Base-by-base conservation (phyloP, 192 early-diverging fungal genomes). In the Backusella westeae region DNA sequence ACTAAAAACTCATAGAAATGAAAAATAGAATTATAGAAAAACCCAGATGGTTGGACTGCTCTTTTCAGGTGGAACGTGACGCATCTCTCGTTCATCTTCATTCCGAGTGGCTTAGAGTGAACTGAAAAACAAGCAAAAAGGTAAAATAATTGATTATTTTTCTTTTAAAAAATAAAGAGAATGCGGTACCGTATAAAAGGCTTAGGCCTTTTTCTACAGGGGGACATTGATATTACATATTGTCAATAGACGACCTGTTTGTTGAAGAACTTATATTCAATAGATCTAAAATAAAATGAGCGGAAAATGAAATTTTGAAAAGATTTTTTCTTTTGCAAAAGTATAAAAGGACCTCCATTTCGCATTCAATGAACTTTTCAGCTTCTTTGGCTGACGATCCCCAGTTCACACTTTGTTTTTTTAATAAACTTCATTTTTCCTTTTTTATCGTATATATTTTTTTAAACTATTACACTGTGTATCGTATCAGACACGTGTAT, bases 311-410 rank as follows among this genome's bases (percentile, higher is more conserved):
- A 42, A 70, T 15, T 23, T 42, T 21, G 19, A 70, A 70, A 70
- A 41, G 39, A 23, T 39, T 38, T 70, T 42, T 42, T 70, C 36
- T 14, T 70, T 29, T 39, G 29, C 29, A 71, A 71, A 71, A 49
- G 70, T 71, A 71, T 71, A 71, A 71, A 71, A 71, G 26, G 44
- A 29, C 21, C 1, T 17, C 15, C 4, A 71, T 49, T 71, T 36
- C 15, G 29, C 29, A 71, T 69, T 23, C 5, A 26, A 71, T 71
- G 70, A 77, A 72, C 76, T 72, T 71, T 70, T 77, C 76, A 77
- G 76, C 70, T 77, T 67, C 76, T 72, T 77, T 70, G 76, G 63
- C 76, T 77, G 76, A 77, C 76, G 41, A 73, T 53, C 72, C 46
- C 46, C 46, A 41, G 39, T 19, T 42, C 15, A 73, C 56, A 34